Percentiles rank a stretch among this genome's conserved stretches.
Evolutionary conservation across 176 grass and related monocot genomes (phyloP).

Genomic region (Musa troglodytarum): DNA sequence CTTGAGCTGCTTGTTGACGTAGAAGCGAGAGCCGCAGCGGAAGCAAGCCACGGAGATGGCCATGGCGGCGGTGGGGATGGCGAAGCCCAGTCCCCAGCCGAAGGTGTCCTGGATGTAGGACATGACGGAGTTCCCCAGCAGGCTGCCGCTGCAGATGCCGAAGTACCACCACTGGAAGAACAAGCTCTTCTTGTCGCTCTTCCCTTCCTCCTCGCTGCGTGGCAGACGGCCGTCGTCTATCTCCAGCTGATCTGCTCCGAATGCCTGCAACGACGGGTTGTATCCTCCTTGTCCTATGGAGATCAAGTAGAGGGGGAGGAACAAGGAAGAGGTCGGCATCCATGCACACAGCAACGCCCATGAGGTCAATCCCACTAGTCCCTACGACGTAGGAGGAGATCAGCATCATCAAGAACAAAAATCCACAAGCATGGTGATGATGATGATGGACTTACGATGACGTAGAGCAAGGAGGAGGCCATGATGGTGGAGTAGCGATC

Average conservation of each 20-base stretch:
- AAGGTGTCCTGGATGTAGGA: slow-evolving; percentile 75
- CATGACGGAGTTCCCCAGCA: slow-evolving; percentile 75
- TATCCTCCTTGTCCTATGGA: slow-evolving; percentile 75
- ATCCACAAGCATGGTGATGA: too few relatives aligned
- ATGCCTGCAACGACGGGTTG: slow-evolving; percentile 78
- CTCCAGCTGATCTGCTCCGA: slow-evolving; percentile 79
- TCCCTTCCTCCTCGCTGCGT: slow-evolving; percentile 18
- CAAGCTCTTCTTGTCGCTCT: slow-evolving; percentile 50
- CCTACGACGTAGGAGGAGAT: slow-evolving; percentile 26
- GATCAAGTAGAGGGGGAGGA: slow-evolving; percentile 78
- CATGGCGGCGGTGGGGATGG: slow-evolving; percentile 66
- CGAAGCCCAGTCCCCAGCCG: slow-evolving; percentile 76
- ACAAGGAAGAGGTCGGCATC: slow-evolving; percentile 68
- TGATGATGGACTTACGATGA: slow-evolving; percentile 32
- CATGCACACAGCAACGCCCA: slow-evolving; percentile 55
- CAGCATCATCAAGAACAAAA: too few relatives aligned
- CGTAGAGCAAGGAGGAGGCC: slow-evolving; percentile 63
- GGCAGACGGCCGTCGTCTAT: slow-evolving; percentile 21
- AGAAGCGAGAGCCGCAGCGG: slow-evolving; percentile 44
- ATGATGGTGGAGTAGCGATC: slow-evolving; percentile 62
- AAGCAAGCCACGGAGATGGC: slow-evolving; percentile 50
- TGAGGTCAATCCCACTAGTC: slow-evolving; percentile 42
- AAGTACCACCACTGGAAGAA: slow-evolving; percentile 99
- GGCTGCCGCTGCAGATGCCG: slow-evolving; percentile 74
- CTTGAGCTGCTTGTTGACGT: slow-evolving; percentile 33